Base-by-base conservation (phyloP, 805 yeast genomes). In the Candida morakotiae region DNA sequence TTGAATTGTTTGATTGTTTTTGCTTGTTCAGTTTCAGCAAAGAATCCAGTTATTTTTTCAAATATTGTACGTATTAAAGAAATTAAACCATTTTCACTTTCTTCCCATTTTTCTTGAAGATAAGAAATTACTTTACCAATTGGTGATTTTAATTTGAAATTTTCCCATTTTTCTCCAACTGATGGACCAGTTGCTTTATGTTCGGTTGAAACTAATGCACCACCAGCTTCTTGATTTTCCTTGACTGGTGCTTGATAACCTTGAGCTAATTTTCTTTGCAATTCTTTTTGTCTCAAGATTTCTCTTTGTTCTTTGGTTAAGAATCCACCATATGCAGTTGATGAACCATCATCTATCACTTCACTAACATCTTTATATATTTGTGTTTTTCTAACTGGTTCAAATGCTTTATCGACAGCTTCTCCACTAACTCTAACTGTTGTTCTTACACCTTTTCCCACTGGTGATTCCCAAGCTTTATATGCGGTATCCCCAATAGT, bases 21-120 rank as follows among this genome's bases (percentile, higher is more conserved):
- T 16, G 96, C 97, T 46, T 86, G 80, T 67, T 93, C 99, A 25
- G 98, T 93, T 67, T 93, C 99, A 28, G 93, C 93, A 55, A 89
- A 89, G 54, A 89, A 80, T 5, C 95, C 87, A 35, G 93, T 82
- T 39, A 93, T 67, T 55, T 87, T 84, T 55, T 82, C 87, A 28
- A 84, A 56, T 17, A 93, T 66, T 15, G 91, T 84, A 67, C 98
- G 79, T 37, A 93, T 64, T 28, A 83, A 63, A 9, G 89, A 77
- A 43, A 93, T 76, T 52, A 93, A 69, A 7, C 96, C 96, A 61
- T 93, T 93, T 51, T 91, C 98, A 38, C 88, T 80, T 62, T 91
- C 98, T 51, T 91, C 96, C 87, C 89, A 84, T 55, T 75, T 81
- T 43, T 76, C 75, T 56, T 78, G 81, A 48, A 86, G 55, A 31